Evolutionary conservation across 1,284 basidiomycete genomes (phyloP).

Genomic region (Ganoderma multipileum): DNA sequence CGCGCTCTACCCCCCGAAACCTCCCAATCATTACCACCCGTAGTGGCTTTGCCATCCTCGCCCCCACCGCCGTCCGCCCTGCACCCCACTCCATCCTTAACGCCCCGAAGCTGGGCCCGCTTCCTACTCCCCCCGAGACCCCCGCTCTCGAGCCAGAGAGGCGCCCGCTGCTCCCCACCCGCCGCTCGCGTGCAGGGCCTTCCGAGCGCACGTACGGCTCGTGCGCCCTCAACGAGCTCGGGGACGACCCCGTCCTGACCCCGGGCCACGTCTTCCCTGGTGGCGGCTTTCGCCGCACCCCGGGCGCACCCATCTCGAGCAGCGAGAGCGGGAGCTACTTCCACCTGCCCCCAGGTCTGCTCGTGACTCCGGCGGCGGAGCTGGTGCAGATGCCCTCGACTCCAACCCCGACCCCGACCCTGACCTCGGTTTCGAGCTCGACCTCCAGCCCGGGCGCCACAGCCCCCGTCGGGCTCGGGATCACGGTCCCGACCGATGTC

Average conservation of each 20-base stretch:
- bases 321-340: conserved; percentile 20
- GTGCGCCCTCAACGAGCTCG: conserved; percentile 13
- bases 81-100: conserved; percentile 1
- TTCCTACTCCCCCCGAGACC: conserved; percentile 24
- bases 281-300: conserved; percentile 29
- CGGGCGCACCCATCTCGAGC: conserved; percentile 15
- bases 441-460: background rate
- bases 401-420: background rate
- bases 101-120: conserved; percentile 22
- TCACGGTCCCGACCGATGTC: conserved; percentile 3
- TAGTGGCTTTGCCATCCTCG: conserved; percentile 4
- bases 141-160: conserved; percentile 9
- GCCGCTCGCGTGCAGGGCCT: conserved; percentile 19
- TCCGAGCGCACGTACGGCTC: conserved; percentile 10
- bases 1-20: conserved; percentile 2
- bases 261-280: conserved; percentile 23
- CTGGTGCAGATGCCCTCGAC: background rate
- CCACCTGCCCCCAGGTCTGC: conserved; percentile 19
- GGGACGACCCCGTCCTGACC: conserved; percentile 20
- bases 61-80: conserved; percentile 12
- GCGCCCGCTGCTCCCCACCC: conserved; percentile 22
- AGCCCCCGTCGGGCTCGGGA: conserved; percentile 19
- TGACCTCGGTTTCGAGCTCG: background rate
- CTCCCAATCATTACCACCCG: background rate
- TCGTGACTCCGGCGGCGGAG: conserved; percentile 5